These are phyloP conservation scores for Colletotrichum noveboracense DNA, from an alignment of 2,329 filamentous ascomycete genomes.

Conservation along the genomic window DNA sequence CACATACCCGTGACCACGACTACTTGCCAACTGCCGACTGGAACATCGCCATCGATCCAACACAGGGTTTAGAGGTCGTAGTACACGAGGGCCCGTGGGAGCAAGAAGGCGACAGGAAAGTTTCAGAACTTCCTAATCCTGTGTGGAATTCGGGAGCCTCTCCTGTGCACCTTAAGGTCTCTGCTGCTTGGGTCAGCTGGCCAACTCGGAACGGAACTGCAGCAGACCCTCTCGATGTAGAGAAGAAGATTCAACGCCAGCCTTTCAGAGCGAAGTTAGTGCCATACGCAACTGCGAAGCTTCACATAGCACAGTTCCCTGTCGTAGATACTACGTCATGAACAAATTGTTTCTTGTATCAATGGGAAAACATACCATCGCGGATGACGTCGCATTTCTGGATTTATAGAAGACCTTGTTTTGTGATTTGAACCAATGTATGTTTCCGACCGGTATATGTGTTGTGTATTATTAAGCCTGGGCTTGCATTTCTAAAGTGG, in stretches of 20 bases:
- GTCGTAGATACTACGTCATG: neutral
- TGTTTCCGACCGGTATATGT: neutral
- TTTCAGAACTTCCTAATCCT: slow-evolving; percentile 31
- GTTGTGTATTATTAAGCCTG: rapidly evolving
- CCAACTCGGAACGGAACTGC: neutral
- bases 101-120: neutral
- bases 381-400: too few species aligned
- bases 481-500: neutral
- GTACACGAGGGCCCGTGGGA: slow-evolving; percentile 25
- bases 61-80: neutral
- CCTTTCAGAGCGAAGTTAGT: slow-evolving; percentile 28
- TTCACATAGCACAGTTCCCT: slow-evolving; percentile 51
- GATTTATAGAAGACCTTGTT: neutral
- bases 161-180: slow-evolving; percentile 33
- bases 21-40: slow-evolving; percentile 39
- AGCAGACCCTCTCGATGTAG: slow-evolving; percentile 24
- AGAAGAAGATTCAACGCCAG: slow-evolving; percentile 30
- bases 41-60: slow-evolving; percentile 32
- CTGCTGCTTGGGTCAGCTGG: slow-evolving; percentile 27
- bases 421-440: neutral
- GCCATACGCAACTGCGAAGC: slow-evolving; percentile 51
- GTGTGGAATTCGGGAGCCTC: slow-evolving; percentile 37
- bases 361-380: rapidly evolving
- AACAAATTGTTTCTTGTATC: neutral
- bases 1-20: slow-evolving; percentile 30